Conservation (phyloP, 1,284 basidiomycete species). For the Moesziomyces globuligerus region DNA sequence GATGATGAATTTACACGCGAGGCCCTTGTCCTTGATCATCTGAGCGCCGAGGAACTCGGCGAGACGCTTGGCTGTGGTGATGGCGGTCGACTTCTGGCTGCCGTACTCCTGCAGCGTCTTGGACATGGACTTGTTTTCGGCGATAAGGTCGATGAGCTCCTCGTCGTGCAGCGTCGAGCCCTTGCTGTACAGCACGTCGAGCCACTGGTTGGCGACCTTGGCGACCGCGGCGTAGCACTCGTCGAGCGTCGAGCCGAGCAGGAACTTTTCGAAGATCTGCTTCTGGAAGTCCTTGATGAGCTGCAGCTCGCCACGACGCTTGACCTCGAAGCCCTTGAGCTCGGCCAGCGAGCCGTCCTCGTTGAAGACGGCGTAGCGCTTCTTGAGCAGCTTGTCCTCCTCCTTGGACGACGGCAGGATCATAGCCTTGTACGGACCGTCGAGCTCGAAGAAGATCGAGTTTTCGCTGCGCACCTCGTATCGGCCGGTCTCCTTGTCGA, state of each 20-base stretch:
- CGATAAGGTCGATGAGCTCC: constrained; percentile 96
- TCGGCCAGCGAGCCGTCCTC: constrained; percentile 96
- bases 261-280: constrained; percentile 96
- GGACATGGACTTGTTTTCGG: constrained; percentile 98
- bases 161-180: constrained; percentile 86
- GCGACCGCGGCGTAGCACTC: constrained; percentile 97
- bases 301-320: constrained; percentile 95
- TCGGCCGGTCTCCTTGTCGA: constrained; percentile 80
- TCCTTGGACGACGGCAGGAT: constrained; percentile 99
- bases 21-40: constrained; percentile 99
- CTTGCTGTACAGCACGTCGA: constrained; percentile 90
- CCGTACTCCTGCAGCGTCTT: constrained; percentile 96
- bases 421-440: constrained; percentile 99
- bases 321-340: constrained; percentile 98
- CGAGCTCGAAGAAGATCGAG: constrained; percentile 99
- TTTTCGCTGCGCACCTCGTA: constrained; percentile 94
- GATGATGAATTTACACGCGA: constrained; percentile 99
- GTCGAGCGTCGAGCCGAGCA: constrained; percentile 88
- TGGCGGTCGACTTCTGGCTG: constrained; percentile 96
- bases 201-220: constrained; percentile 93
- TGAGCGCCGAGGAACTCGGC: constrained; percentile 97
- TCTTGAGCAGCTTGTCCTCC: constrained; percentile 98
- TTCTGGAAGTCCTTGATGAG: constrained; percentile 99
- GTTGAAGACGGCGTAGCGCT: constrained; percentile 99
- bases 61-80: constrained; percentile 92